Percentiles rank a stretch among this genome's conserved stretches.
Conservation (phyloP, 148 eudicot species). For the Silene uniflora region DNA sequence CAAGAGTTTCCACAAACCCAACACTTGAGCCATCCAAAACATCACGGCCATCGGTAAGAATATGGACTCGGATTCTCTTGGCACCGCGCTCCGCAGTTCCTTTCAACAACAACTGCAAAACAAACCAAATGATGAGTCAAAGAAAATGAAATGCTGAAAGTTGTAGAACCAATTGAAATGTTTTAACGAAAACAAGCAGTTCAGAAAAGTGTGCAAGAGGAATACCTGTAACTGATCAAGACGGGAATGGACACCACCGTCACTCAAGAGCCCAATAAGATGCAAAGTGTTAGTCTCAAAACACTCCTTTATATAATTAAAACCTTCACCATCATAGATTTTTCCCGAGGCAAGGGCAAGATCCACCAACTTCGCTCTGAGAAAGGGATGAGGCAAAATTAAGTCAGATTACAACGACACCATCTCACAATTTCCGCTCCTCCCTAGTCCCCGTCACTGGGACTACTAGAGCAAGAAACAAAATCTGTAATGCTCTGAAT, state of each 20-base stretch:
- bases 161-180: neutral
- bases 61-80: slow-evolving; percentile 76
- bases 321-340: slow-evolving; percentile 82
- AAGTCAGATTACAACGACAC: neutral
- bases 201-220: neutral
- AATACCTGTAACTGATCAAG: slow-evolving; percentile 88
- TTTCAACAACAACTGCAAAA: slow-evolving; percentile 66
- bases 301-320: slow-evolving; percentile 64
- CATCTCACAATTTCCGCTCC: neutral
- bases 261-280: slow-evolving; percentile 86
- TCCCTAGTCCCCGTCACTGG: neutral
- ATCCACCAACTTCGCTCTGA: slow-evolving; percentile 91
- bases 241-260: slow-evolving; percentile 96
- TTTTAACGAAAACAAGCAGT: neutral
- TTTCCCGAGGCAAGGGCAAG: slow-evolving; percentile 87
- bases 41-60: slow-evolving; percentile 93
- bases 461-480: too few relatives aligned
- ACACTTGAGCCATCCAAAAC: slow-evolving; percentile 89
- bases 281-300: slow-evolving; percentile 71
- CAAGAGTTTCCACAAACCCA: slow-evolving; percentile 82
- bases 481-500: neutral
- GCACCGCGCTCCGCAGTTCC: slow-evolving; percentile 81
- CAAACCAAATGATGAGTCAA: neutral
- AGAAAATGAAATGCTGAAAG: neutral
- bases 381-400: neutral